Evolutionary conservation across 23 red algal genomes (phyloP).

Genomic region (Gracilaria gracilis): DNA sequence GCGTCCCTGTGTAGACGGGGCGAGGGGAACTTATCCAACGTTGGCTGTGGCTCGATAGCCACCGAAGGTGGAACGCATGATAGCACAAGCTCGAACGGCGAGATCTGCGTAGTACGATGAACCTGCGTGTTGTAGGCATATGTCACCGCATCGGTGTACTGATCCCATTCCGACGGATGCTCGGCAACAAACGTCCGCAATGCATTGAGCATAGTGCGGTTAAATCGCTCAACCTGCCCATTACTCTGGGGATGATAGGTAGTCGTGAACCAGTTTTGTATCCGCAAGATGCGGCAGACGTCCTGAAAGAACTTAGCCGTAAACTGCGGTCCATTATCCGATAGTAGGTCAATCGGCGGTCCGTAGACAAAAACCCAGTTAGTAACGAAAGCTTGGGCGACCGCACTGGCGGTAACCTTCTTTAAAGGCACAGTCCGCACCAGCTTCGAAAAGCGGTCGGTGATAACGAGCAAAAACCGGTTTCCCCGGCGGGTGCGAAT

Average conservation of each 20-base stretch:
- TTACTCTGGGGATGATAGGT: conserved; percentile 37
- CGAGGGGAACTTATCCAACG: too few species aligned
- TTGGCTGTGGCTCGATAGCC: too few species aligned
- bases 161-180: conserved; percentile 17
- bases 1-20: neutral
- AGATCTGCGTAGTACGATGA: too few species aligned
- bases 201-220: conserved; percentile 15
- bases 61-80: too few species aligned
- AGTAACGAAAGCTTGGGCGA: conserved; percentile 23
- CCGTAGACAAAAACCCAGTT: conserved; percentile 29
- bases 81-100: too few species aligned
- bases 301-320: conserved; percentile 2
- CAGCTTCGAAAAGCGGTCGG: conserved; percentile 39
- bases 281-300: neutral
- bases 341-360: conserved; percentile 14
- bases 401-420: neutral
- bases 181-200: conserved; percentile 32
- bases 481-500: neutral
- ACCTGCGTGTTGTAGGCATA: too few species aligned
- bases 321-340: conserved; percentile 36
- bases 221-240: conserved; percentile 37
- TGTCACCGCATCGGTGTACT: neutral
- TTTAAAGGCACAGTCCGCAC: conserved; percentile 32
- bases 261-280: conserved; percentile 6
- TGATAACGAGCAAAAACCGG: conserved; percentile 26